Base-by-base conservation (phyloP, 2,329 filamentous ascomycete species). In the Calonectria crousiana region DNA sequence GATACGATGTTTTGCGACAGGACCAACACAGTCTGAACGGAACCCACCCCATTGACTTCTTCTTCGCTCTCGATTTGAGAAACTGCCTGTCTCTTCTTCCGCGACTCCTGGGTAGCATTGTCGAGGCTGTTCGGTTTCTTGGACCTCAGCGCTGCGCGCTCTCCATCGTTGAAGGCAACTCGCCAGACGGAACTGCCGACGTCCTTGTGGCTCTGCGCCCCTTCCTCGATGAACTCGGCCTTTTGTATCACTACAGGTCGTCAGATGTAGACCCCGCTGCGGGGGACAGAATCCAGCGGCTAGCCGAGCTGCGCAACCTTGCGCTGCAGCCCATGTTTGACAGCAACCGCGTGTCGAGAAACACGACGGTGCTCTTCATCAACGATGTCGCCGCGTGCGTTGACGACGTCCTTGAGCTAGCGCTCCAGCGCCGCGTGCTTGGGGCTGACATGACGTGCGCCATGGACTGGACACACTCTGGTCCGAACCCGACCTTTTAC, bases 341-440 rank as follows among this genome's bases (percentile, higher is more conserved):
- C 28, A 51, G 82, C 8, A 73, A 76, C 1, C 71, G 49, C 0
- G 84, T 81, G 30, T 79, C 79, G 4, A 79, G 79, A 6, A 80
- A 87, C 28, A 84, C 88, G 2, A 87, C 87, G 3, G 81, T 91
- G 3, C 67, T 91, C 16, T 91, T 91, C 74, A 78, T 91, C 60
- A 90, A 91, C 80, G 88, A 91, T 75, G 87, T 92, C 14, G 87
- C 87, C 3, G 81, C 84, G 6, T 91, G 90, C 72, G 52, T 84
- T 10, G 89, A 92, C 49, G 90, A 92, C 75, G 86, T 92, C 20
- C 84, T 93, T 4, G 91, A 92, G 80, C 83, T 92, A 1, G 77
- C 88, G 1, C 84, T 89, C 75, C 90, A 92, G 80, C 86, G 84
- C 32, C 76, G 73, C 8, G 76, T 75, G 4, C 88, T 89, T 47